phyloP scores from a whole-genome alignment of 768 basidiomycete species.

The Leccinellum luteum region DNA sequence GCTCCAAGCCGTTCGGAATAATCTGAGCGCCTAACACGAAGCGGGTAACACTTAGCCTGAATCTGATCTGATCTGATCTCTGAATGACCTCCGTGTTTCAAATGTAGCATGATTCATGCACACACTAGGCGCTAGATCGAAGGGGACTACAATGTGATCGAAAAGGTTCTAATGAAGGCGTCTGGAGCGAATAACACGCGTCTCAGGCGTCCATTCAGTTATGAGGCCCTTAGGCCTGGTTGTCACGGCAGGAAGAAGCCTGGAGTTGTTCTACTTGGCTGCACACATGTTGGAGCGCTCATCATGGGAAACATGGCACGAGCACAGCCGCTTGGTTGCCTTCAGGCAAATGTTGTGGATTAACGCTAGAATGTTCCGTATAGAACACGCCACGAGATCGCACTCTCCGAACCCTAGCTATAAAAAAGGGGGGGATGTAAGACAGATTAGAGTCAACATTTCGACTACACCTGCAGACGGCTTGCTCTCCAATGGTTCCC shows the following conservation, averaged over 20 bases:
- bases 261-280: neutral
- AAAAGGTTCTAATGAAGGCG: neutral
- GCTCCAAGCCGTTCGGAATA: neutral
- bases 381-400: neutral
- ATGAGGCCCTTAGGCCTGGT: neutral
- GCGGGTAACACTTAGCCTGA: neutral
- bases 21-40: neutral
- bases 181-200: neutral
- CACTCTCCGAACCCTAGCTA: constrained; percentile 1
- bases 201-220: neutral
- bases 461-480: neutral
- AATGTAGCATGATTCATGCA: neutral
- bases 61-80: neutral
- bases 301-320: neutral
- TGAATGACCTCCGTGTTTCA: constrained; percentile 3
- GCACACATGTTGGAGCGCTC: constrained; percentile 3
- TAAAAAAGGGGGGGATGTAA: constrained; percentile 10
- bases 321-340: neutral
- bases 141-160: neutral
- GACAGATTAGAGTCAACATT: neutral
- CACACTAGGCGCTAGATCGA: neutral
- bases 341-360: neutral
- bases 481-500: constrained; percentile 18
- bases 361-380: constrained; percentile 1
- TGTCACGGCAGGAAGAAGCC: constrained; percentile 13